phyloP scores from a whole-genome alignment of 2,329 filamentous ascomycete genomes.

The Scolecobasidium constrictum region DNA sequence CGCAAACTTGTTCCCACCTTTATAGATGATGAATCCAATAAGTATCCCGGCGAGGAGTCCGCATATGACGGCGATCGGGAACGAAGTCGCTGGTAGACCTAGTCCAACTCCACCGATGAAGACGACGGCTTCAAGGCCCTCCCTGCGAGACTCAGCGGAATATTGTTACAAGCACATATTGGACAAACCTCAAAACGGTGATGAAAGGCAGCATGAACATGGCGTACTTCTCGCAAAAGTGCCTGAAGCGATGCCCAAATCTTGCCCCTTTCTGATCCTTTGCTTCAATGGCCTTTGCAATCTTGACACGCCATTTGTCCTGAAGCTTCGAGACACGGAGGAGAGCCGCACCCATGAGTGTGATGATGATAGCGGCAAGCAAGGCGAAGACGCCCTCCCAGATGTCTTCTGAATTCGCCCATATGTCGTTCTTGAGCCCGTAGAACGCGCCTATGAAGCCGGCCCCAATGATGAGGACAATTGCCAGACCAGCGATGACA shows the following conservation, averaged over 20 bases:
- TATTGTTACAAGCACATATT: slow-evolving; percentile 79
- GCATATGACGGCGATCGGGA: slow-evolving; percentile 65
- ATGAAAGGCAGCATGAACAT: slow-evolving; percentile 83
- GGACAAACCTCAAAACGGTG: slow-evolving; percentile 75
- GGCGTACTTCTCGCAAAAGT: slow-evolving; percentile 64
- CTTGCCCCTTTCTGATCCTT: slow-evolving; percentile 31
- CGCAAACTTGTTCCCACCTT: slow-evolving; percentile 52
- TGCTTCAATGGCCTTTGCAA: slow-evolving; percentile 56
- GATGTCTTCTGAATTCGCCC: slow-evolving; percentile 58
- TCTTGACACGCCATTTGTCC: slow-evolving; percentile 78
- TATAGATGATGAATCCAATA: slow-evolving; percentile 66
- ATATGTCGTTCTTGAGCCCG: slow-evolving; percentile 54
- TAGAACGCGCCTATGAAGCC: slow-evolving; percentile 65
- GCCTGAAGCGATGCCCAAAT: slow-evolving; percentile 41
- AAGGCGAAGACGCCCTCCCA: slow-evolving; percentile 75
- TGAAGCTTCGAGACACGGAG: slow-evolving; percentile 75
- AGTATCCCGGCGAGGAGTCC: slow-evolving; percentile 56
- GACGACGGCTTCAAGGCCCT: slow-evolving; percentile 56
- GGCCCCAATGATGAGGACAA: slow-evolving; percentile 55
- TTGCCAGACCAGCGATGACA: slow-evolving; percentile 47
- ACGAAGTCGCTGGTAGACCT: slow-evolving; percentile 59
- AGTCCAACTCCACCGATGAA: slow-evolving; percentile 81
- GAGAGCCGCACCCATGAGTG: slow-evolving; percentile 67
- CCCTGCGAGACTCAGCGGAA: neutral
- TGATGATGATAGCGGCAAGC: slow-evolving; percentile 69